Evolutionary conservation across 495 filamentous ascomycete species (phyloP).

Genomic region (Aspergillus cristatus): DNA sequence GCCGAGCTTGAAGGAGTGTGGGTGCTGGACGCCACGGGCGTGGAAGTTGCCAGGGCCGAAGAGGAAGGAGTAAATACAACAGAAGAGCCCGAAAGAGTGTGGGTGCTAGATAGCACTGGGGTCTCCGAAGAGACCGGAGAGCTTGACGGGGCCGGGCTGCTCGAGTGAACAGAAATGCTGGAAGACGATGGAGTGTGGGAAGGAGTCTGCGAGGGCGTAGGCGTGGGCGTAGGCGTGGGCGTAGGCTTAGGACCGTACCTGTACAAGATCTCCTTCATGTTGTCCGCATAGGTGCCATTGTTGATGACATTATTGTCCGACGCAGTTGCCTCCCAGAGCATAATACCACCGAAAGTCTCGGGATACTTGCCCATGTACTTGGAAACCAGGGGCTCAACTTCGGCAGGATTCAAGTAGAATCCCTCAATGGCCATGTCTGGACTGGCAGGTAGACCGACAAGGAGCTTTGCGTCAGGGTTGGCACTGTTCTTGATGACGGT

Average conservation of each 20-base stretch:
- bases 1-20: conserved; percentile 5
- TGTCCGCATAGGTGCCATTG: conserved; percentile 32
- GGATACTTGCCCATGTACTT: conserved; percentile 41
- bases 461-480: conserved; percentile 54
- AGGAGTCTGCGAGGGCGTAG: conserved; percentile 4
- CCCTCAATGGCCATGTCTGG: conserved; percentile 16
- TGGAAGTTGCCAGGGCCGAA: conserved; percentile 12
- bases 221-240: conserved; percentile 9
- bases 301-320: conserved; percentile 38
- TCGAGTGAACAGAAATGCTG: background rate
- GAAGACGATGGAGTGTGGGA: conserved; percentile 1
- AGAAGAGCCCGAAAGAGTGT: no score
- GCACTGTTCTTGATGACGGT: conserved; percentile 45
- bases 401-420: conserved; percentile 39
- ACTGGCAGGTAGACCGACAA: conserved; percentile 53
- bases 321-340: conserved; percentile 62
- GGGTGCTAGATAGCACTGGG: no score
- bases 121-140: background rate
- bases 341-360: conserved; percentile 56
- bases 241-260: conserved; percentile 20
- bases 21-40: conserved; percentile 15
- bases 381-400: conserved; percentile 40
- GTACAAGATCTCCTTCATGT: conserved; percentile 35
- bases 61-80: conserved; percentile 5
- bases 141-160: background rate